These are phyloP conservation scores for Rhododendron williamsianum DNA, from an alignment of 148 eudicot species.

Conservation along the genomic window DNA sequence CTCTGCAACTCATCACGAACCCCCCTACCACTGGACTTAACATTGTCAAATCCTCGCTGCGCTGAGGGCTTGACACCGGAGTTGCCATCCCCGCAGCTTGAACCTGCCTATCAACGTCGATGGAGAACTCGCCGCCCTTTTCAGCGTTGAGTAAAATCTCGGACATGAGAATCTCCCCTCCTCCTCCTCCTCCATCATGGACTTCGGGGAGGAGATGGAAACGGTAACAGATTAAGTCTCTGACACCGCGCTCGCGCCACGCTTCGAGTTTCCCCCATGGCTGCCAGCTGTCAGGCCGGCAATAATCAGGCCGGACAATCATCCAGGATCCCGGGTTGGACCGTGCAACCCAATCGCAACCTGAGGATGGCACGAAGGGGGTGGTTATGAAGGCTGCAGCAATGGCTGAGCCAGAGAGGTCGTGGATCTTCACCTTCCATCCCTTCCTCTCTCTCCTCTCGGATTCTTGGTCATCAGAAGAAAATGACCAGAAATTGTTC, in stretches of 20 bases:
- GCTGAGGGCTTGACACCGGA: conserved; percentile 47
- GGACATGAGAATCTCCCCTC: conserved; percentile 45
- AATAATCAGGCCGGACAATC: conserved; percentile 42
- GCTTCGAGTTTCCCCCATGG: conserved; percentile 70
- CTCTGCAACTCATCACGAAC: conserved; percentile 58
- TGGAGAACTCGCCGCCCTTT: conserved; percentile 55
- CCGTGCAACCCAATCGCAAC: conserved; percentile 55
- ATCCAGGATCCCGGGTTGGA: conserved; percentile 67
- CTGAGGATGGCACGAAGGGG: conserved; percentile 55
- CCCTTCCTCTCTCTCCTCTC: conserved; percentile 55
- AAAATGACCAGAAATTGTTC: conserved; percentile 26
- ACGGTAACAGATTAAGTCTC: conserved; percentile 46
- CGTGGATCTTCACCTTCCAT: conserved; percentile 61
- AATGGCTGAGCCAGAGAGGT: conserved; percentile 60
- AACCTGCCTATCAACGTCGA: conserved; percentile 39
- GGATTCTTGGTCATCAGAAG: conserved; percentile 33
- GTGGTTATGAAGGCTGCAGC: conserved; percentile 67
- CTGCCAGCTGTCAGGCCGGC: conserved; percentile 50
- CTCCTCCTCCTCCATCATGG: conserved; percentile 44
- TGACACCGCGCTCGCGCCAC: conserved; percentile 48
- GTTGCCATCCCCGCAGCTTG: conserved; percentile 19
- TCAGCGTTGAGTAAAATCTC: conserved; percentile 46
- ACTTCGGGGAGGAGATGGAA: conserved; percentile 45
- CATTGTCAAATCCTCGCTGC: conserved; percentile 47
- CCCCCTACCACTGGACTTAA: conserved; percentile 42